Conservation (phyloP, 148 eudicot species). For the Heliosperma pusillum region DNA sequence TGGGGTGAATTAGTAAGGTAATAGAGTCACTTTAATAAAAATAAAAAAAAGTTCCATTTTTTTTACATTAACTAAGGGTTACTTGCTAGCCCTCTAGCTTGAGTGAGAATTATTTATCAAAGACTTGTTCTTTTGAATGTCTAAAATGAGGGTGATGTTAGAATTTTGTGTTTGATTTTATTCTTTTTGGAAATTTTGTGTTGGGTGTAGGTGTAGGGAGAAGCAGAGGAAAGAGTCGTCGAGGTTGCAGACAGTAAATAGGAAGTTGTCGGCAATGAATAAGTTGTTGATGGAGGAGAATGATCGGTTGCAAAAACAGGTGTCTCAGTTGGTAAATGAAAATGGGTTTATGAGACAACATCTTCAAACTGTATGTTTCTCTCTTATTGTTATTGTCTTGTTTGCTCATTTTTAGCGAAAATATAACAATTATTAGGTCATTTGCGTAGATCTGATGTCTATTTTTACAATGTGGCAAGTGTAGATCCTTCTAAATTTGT, state of each 20-base stretch:
- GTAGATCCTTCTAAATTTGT: background rate
- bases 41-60: background rate
- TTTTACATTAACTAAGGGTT: background rate
- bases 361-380: conserved; percentile 60
- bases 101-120: background rate
- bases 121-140: background rate
- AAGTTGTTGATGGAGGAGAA: conserved; percentile 96
- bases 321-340: conserved; percentile 85
- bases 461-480: background rate
- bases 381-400: background rate
- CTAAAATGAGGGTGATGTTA: background rate
- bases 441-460: conserved; percentile 14
- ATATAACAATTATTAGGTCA: background rate
- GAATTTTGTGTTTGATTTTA: background rate
- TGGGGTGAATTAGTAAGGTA: background rate
- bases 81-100: too few species aligned
- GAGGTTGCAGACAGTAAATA: conserved; percentile 71
- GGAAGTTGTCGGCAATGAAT: conserved; percentile 86
- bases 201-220: conserved; percentile 71
- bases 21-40: background rate
- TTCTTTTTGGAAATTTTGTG: background rate
- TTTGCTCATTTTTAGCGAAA: background rate
- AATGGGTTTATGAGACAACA: conserved; percentile 96
- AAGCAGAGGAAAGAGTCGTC: conserved; percentile 88
- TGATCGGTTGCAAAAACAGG: conserved; percentile 93